Conservation (phyloP, 352 stramenopile genomes). For the Blastocystis sp. region DNA sequence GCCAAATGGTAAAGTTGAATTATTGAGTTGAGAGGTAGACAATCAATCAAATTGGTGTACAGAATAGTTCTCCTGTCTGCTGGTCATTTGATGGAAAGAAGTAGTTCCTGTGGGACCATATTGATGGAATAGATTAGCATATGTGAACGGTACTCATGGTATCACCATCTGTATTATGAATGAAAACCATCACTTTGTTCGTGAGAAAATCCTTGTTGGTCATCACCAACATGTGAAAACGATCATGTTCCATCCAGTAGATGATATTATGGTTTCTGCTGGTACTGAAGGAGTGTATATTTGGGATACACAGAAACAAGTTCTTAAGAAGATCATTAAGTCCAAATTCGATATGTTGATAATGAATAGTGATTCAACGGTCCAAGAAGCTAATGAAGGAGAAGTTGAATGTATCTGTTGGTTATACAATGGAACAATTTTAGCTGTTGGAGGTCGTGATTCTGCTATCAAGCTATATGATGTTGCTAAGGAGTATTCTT, state of each 20-base stretch:
- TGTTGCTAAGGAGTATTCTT: neutral
- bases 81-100: conserved; percentile 44
- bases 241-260: conserved; percentile 4
- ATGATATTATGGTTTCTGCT: neutral
- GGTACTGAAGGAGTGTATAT: conserved; percentile 35
- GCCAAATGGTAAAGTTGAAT: neutral
- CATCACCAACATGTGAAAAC: neutral
- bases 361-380: conserved; percentile 6
- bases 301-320: neutral
- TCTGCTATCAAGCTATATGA: conserved; percentile 47
- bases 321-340: conserved; percentile 1
- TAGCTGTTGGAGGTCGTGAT: conserved; percentile 24
- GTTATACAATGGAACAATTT: conserved; percentile 54
- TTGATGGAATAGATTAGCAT: neutral
- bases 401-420: conserved; percentile 42
- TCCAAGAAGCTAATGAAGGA: conserved; percentile 1
- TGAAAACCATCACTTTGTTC: conserved; percentile 6
- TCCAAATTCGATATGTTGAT: neutral
- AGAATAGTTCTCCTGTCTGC: conserved; percentile 1
- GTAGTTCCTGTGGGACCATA: neutral
- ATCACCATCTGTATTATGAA: conserved; percentile 4
- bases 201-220: neutral
- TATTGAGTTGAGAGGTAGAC: conserved; percentile 10
- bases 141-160: conserved; percentile 47
- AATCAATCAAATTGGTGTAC: conserved; percentile 48